A percentile compares a stretch with the other conserved stretches of the same genome.
Evolutionary conservation across 129 eudicot genomes (phyloP).

Genomic region (Mikania micrantha): DNA sequence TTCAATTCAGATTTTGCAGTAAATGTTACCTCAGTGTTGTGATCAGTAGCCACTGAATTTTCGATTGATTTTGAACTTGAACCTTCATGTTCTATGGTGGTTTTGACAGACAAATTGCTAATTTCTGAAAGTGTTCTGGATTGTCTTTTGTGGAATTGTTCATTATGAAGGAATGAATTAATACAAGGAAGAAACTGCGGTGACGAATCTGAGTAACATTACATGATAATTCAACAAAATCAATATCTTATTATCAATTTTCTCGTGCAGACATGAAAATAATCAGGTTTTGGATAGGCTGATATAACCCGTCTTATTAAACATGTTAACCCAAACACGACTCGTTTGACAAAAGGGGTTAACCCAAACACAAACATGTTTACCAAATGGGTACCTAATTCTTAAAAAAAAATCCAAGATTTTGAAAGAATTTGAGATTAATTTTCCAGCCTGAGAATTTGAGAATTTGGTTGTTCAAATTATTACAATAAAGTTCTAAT

Average conservation of each 20-base stretch:
- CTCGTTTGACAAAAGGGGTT: too few species aligned
- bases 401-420: too few species aligned
- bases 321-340: too few species aligned
- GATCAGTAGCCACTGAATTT: constrained; percentile 5
- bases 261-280: too few species aligned
- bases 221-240: not conserved
- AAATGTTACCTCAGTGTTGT: constrained; percentile 20
- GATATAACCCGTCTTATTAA: too few species aligned
- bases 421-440: too few species aligned
- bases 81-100: constrained; percentile 16
- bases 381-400: too few species aligned
- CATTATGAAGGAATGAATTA: constrained; percentile 21
- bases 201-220: constrained; percentile 28
- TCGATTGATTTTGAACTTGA: constrained; percentile 23
- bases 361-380: too few species aligned
- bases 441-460: too few species aligned
- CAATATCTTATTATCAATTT: not conserved
- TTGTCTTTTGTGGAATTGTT: constrained; percentile 20
- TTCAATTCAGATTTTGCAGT: constrained; percentile 52
- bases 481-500: too few species aligned
- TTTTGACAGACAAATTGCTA: constrained; percentile 16
- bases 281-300: too few species aligned
- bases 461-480: too few species aligned
- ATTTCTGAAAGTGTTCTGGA: constrained; percentile 39
- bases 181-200: constrained; percentile 26